A percentile compares a stretch with the other conserved stretches of the same genome.
These are phyloP conservation scores for Ophioceras dolichostomum DNA, from an alignment of 2,329 filamentous ascomycete genomes.

Conservation along the genomic window DNA sequence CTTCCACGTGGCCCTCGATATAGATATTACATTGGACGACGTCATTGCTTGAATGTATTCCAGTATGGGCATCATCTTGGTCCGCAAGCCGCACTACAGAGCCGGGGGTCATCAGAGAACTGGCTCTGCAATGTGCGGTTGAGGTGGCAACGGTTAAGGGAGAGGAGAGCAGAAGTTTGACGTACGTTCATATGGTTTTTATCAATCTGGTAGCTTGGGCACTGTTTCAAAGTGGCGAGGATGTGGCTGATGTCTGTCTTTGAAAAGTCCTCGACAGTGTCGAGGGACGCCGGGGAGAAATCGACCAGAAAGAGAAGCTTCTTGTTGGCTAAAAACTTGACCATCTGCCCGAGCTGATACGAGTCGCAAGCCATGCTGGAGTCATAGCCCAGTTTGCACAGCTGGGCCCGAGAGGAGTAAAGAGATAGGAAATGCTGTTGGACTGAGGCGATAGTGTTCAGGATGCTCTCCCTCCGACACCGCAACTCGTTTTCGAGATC, in stretches of 20 bases:
- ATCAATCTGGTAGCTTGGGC: constrained; percentile 63
- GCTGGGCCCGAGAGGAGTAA: constrained; percentile 56
- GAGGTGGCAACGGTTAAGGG: too few relatives aligned
- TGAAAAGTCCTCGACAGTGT: constrained; percentile 33
- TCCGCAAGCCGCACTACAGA: constrained; percentile 48
- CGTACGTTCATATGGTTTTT: constrained; percentile 49
- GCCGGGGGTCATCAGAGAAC: background rate
- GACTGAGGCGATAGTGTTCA: constrained; percentile 58
- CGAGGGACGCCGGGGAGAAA: constrained; percentile 35
- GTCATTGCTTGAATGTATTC: constrained; percentile 51
- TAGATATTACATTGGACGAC: constrained; percentile 28
- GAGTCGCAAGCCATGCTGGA: constrained; percentile 61
- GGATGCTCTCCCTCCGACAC: constrained; percentile 50
- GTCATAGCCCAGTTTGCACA: constrained; percentile 62
- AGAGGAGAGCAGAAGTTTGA: background rate
- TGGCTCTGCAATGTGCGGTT: background rate
- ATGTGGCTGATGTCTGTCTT: constrained; percentile 49
- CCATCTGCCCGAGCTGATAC: constrained; percentile 67
- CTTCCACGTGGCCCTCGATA: constrained; percentile 34
- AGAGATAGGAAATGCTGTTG: constrained; percentile 54
- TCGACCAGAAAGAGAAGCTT: constrained; percentile 48
- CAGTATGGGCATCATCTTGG: constrained; percentile 51
- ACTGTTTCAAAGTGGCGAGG: constrained; percentile 49
- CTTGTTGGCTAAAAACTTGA: constrained; percentile 55
- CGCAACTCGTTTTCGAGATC: constrained; percentile 62